These are phyloP conservation scores for Clarireedia paspali DNA, from an alignment of 2,329 filamentous ascomycete genomes.

Conservation along the genomic window DNA sequence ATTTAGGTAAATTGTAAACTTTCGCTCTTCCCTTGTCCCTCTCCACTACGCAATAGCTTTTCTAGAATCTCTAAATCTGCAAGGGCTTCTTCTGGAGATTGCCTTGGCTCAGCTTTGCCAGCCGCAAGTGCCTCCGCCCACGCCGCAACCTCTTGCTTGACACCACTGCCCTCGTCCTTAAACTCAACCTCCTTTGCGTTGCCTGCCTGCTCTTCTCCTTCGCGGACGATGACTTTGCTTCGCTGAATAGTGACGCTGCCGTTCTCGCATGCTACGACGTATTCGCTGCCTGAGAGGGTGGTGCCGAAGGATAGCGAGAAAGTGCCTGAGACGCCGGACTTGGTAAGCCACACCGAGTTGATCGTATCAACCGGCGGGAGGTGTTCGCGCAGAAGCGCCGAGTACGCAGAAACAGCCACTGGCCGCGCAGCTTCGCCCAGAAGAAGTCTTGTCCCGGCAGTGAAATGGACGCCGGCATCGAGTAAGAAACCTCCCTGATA, in stretches of 20 bases:
- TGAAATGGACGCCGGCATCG: constrained; percentile 67
- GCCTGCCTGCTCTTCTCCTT: constrained; percentile 22
- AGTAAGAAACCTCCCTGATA: constrained; percentile 72
- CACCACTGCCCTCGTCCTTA: constrained; percentile 22
- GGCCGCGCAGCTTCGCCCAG: constrained; percentile 34
- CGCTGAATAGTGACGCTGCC: constrained; percentile 23
- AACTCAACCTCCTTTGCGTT: constrained; percentile 24
- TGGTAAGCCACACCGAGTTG: constrained; percentile 28
- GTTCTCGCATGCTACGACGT: constrained; percentile 27
- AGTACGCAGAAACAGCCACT: constrained; percentile 22
- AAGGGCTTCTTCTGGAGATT: constrained; percentile 22
- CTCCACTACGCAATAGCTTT: constrained; percentile 30
- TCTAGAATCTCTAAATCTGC: constrained; percentile 28
- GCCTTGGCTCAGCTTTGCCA: constrained; percentile 19
- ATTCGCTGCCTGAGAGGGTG: constrained; percentile 24
- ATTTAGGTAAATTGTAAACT: constrained; percentile 13
- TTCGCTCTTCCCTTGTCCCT: constrained; percentile 23
- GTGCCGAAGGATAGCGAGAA: constrained; percentile 28
- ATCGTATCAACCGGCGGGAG: constrained; percentile 29
- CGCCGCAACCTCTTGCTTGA: constrained; percentile 26
- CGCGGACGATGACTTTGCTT: constrained; percentile 23
- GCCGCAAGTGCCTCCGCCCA: constrained; percentile 25
- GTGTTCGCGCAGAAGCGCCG: constrained; percentile 23
- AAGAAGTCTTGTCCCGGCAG: constrained; percentile 54
- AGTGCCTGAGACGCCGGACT: constrained; percentile 26